Evolutionary conservation across 352 stramenopile species (phyloP), one percentile per base, ranked within the genome.

Genomic region (Phytophthora nicotianae): DNA sequence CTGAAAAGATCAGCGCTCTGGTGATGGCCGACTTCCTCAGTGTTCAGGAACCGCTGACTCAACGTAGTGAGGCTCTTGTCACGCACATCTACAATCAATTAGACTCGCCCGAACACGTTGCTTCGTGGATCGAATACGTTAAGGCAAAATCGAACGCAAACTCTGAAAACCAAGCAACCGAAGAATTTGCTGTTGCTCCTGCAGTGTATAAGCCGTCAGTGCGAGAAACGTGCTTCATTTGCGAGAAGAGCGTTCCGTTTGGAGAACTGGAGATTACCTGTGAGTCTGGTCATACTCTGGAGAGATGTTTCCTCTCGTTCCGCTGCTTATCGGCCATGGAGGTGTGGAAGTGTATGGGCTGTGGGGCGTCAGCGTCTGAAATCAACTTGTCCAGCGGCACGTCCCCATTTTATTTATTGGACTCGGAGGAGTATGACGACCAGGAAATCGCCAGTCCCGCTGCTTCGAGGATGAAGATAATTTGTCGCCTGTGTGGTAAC

Each of bases 321-420:
- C 75, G 78, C 50, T 78, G 77, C 9, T 72, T 95, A 21, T 56
- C 76, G 21, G 75, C 77, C 2, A 86, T 89, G 72, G 80, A 90
- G 47, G 72, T 81, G 37, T 95, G 83, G 83, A 93, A 93, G 49
- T 95, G 86, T 62, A 84, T 91, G 79, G 81, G 83, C 37, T 95
- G 86, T 35, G 82, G 80, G 9, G 81, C 76, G 5, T 79, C 72
- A 17, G 86, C 86, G 23, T 77, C 75, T 35, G 78, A 88, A 62
- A 75, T 89, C 24, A 70, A 86, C 41, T 73, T 77, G 52, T 74
- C 67, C 1, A 50, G 52, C 16, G 74, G 70, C 19, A 48, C 23
- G 37, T 62, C 62, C 20, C 79, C 84, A 35, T 93, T 91, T 66
- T 93, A 90, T 72, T 71, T 91, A 57, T 70, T 90, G 37, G 72